Base-by-base conservation (phyloP, 2,329 filamentous ascomycete species). In the Annulohypoxylon truncatum region DNA sequence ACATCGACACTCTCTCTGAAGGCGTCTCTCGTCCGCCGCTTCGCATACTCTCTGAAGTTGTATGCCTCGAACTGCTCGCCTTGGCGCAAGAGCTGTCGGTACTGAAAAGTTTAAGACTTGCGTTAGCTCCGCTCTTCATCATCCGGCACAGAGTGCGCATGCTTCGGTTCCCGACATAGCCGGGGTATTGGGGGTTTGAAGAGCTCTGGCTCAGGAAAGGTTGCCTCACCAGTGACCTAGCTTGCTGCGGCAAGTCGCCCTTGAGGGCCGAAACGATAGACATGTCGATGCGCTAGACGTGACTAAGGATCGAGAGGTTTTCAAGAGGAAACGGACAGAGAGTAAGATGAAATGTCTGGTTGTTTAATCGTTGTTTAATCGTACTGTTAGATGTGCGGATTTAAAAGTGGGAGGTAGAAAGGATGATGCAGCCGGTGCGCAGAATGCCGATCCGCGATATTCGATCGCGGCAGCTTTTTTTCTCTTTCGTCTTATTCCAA, bases 1-100 rank as follows among this genome's bases (percentile, higher is more conserved):
- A 93, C 90, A 60, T 80, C 78, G 79, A 88, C 86, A 79, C 96
- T 87, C 79, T 97, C 93, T 74, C 91, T 88, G 80, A 98, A 99
- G 3, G 93, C 90, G 83, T 98, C 96, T 78, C 87, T 88, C 78
- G 96, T 97, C 79, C 95, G 89, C 77, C 96, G 90, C 81, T 90
- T 92, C 57, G 96, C 94, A 81, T 99, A 99, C 79, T 97, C 95
- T 82, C 96, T 89, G 86, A 97, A 99, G 82, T 98, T 99, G 85
- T 98, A 99, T 73, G 92, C 89, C 68, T 93, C 88, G 80, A 99
- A 98, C 77, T 97, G 92, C 67, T 87, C 85, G 68, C 93, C 90
- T 79, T 96, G 92, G 73, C 94, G 92, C 75, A 98, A 85, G 74
- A 99, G 84, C 76, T 95, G 95, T 72, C 96, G 94, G 82, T 97